Conservation (phyloP, 805 yeast genomes). For the Diddensiella santjacobensis region DNA sequence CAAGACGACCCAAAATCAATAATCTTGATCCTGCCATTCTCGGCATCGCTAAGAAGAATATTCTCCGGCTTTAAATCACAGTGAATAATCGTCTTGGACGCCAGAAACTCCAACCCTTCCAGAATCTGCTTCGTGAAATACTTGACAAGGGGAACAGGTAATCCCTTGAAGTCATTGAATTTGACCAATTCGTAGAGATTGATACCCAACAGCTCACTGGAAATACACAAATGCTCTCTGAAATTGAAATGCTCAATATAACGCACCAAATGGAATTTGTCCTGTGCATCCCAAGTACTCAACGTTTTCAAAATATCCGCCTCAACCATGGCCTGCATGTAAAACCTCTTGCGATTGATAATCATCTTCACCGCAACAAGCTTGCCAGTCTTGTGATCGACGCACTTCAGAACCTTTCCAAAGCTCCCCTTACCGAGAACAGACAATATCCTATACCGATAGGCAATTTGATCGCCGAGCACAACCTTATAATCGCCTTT, state of each 20-base stretch:
- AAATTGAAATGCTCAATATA: constrained; percentile 71
- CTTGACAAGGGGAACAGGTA: constrained; percentile 32
- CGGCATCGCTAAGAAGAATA: constrained; percentile 51
- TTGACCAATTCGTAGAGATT: constrained; percentile 58
- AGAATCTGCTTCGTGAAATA: constrained; percentile 53
- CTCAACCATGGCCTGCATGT: constrained; percentile 74
- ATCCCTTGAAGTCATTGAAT: constrained; percentile 35
- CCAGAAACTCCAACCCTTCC: constrained; percentile 57
- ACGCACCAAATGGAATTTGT: constrained; percentile 41
- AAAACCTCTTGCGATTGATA: constrained; percentile 68
- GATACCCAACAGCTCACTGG: constrained; percentile 65
- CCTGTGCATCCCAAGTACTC: constrained; percentile 32
- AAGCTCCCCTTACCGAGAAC: constrained; percentile 76
- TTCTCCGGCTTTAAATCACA: constrained; percentile 89
- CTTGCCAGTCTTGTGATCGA: constrained; percentile 57
- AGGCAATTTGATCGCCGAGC: constrained; percentile 69
- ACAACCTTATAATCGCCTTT: constrained; percentile 56
- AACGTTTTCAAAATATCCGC: constrained; percentile 60
- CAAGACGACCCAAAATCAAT: constrained; percentile 72
- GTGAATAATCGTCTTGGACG: constrained; percentile 57
- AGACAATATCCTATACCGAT: constrained; percentile 59
- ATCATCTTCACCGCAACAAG: constrained; percentile 74
- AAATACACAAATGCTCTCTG: constrained; percentile 77
- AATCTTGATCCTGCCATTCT: constrained; percentile 52
- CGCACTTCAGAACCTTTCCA: constrained; percentile 69